Evolutionary conservation across 2,329 filamentous ascomycete species (phyloP).

Genomic region (Aspergillus brasiliensis): DNA sequence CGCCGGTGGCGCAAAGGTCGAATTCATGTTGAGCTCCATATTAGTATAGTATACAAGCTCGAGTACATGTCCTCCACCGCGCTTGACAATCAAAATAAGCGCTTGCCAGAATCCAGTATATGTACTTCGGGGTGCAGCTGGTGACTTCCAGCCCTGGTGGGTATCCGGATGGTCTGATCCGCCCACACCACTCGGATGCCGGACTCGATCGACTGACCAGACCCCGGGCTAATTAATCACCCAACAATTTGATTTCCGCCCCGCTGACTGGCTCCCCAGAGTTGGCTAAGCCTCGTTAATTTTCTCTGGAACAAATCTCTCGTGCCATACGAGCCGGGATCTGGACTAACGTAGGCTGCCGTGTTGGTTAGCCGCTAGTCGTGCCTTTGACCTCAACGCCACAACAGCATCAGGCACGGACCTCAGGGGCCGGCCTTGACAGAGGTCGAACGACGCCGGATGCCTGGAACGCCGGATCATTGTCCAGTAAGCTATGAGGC

Average conservation of each 20-base stretch:
- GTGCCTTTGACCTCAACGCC: neutral
- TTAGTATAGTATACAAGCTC: neutral
- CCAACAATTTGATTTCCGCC: conserved; percentile 4
- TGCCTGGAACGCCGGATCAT: neutral
- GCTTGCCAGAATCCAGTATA: neutral
- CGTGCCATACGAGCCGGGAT: neutral
- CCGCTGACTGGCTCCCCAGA: conserved; percentile 1
- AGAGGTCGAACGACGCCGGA: conserved; percentile 6
- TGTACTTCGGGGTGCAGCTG: neutral
- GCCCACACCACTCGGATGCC: conserved; percentile 26
- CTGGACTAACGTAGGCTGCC: too few relatives aligned
- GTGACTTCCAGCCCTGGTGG: neutral
- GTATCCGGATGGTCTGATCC: conserved; percentile 24
- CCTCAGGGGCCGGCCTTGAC: neutral
- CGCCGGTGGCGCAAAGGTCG: conserved; percentile 21
- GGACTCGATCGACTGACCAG: conserved; percentile 14
- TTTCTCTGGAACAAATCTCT: neutral
- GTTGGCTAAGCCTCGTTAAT: neutral
- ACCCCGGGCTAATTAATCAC: conserved; percentile 4
- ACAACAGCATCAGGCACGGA: neutral
- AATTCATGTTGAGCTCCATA: conserved; percentile 21
- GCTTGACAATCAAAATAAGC: neutral
- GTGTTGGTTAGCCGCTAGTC: neutral
- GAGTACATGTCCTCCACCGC: neutral
- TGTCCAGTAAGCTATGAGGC: neutral